Base-by-base conservation (phyloP, 2,329 filamentous ascomycete species). In the Epichloe sibirici region DNA sequence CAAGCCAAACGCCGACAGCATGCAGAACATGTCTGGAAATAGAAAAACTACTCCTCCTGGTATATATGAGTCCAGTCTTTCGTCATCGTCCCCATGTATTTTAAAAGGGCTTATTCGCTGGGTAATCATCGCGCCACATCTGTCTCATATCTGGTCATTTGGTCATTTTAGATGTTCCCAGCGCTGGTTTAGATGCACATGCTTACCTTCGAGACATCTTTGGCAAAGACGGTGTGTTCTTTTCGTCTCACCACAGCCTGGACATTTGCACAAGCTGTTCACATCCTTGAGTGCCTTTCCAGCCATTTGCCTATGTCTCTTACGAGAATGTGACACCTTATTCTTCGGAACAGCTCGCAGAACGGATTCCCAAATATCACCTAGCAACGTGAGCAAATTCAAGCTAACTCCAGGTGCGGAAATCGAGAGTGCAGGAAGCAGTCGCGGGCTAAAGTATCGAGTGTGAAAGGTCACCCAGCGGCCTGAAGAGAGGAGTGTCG, bases 301-400 rank as follows among this genome's bases (percentile, higher is more conserved):
- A 25, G 90, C 91, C 84, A 97, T 86, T 66, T 95, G 90, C 63
- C 94, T 82, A 65, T 90, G 85, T 61, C 93, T 81, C 77, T 90
- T 95, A 75, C 93, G 95, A 75, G 88, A 88, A 69, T 98, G 89
- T 43, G 91, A 96, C 37, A 90, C 94, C 80, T 97, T 98, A 75
- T 95, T 97, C 79, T 98, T 98, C 5, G 93, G 93, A 15, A 97
- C 93, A 1, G 93, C 93, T 59, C 84, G 84, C 59, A 98, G 76
- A 45, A 98, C 80, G 5, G 88, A 90, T 60, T 96, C 91, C 91
- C 91, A 97, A 62, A 98, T 83, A 57, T 86, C 87, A 52, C 81
- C 83, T 23, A 95, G 71, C n/a, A 90, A 65, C 48, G 74, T 80
- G 8, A 74, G 75, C 11, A 79, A 62, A 53, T 70, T 71, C 53